Base-by-base conservation (phyloP, 2,329 filamentous ascomycete species). In the Chalara sp. region DNA sequence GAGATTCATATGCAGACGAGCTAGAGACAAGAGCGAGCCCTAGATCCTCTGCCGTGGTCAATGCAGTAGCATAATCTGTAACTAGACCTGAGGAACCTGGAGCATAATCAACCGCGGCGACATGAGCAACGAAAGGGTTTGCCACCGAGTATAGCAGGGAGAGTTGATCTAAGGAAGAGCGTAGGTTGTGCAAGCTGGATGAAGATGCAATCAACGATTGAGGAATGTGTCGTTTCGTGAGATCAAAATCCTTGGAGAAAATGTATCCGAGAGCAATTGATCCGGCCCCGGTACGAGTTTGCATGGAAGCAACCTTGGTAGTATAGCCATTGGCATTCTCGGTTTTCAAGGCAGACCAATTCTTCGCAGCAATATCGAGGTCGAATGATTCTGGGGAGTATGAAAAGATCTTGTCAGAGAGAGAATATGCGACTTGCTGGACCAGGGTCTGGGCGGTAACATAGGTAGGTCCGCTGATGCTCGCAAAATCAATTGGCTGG, bases 321-420 rank as follows among this genome's bases (percentile, higher is more conserved):
- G 82, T 72, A 65, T 91, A 87, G 61, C 89, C 89, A 71, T 91
- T 83, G 56, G 86, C 82, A 73, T 99, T 99, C 66, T 78, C 75
- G 65, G 89, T 84, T 55, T 80, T 74, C 56, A 80, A 72, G 31
- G 72, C 69, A 46, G 81, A 78, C 93, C 93, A 99, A 59, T 81
- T 71, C 68, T 85, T 87, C 49, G 88, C 84, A 44, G 91, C 89
- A 55, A 84, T 70, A 68, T 97, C 92, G 57, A 99, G 79, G 66
- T 95, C 88, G 65, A 96, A 97, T 11, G 89, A 87, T 64, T 95
- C 88, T 31, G 91, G 89, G 3, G 92, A 97, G 76, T 95, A 97
- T 51, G 91, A 87, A 74, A 96, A 99, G 72, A 97, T 84, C 77
- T 95, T 96, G 76, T 97, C 91, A 51, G 92, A 97, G 55, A 99